Evolutionary conservation across 1,284 basidiomycete species (phyloP).

Genomic region (Apiotrichum siamense): DNA sequence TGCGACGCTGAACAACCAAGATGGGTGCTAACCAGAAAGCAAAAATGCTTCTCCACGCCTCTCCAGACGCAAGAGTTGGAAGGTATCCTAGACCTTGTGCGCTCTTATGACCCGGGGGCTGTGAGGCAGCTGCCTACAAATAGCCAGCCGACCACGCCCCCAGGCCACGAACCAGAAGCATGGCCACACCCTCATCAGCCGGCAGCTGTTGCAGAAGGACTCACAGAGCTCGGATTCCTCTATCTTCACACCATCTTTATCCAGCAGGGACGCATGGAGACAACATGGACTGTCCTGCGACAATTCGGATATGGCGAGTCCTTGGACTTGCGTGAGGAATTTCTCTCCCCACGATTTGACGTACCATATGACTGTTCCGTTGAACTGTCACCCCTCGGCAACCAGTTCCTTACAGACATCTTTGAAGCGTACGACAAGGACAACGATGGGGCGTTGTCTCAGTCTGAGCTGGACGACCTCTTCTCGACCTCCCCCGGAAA

Average conservation of each 20-base stretch:
- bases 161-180: constrained; percentile 4
- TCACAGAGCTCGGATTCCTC: constrained; percentile 89
- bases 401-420: constrained; percentile 95
- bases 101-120: constrained; percentile 55
- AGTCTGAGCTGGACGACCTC: constrained; percentile 75
- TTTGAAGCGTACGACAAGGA: constrained; percentile 98
- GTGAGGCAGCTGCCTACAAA: constrained; percentile 37
- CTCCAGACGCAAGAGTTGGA: constrained; percentile 88
- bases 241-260: constrained; percentile 97
- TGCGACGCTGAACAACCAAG: too few species aligned
- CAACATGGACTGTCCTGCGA: constrained; percentile 93
- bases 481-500: constrained; percentile 94
- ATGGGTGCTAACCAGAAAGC: constrained; percentile 48
- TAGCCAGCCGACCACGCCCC: constrained; percentile 4
- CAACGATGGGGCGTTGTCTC: constrained; percentile 85
- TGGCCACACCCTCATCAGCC: constrained; percentile 2
- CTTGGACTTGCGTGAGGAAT: constrained; percentile 77
- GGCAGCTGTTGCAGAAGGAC: constrained; percentile 50
- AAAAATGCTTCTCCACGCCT: constrained; percentile 91
- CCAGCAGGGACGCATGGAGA: constrained; percentile 90
- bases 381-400: constrained; percentile 85
- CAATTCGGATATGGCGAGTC: constrained; percentile 97
- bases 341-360: constrained; percentile 83
- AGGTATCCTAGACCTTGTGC: constrained; percentile 80
- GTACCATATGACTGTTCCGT: constrained; percentile 90